Evolutionary conservation across 441 rosid genomes (phyloP).

Genomic region (Adansonia rubrostipa): DNA sequence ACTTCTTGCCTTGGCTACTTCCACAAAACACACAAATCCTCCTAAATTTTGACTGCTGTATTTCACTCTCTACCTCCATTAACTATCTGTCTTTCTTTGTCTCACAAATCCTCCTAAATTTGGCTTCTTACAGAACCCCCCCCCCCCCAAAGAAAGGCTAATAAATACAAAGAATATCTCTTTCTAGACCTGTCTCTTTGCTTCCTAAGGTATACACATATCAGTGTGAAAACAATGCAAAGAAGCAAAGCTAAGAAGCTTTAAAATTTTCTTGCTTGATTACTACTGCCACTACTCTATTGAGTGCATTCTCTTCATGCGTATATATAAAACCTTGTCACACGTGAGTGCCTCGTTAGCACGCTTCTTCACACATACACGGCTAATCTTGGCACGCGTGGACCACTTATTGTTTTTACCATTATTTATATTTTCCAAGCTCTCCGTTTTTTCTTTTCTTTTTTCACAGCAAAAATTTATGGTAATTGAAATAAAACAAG

Average conservation of each 20-base stretch:
- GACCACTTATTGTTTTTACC: conserved; percentile 37
- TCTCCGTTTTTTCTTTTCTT: neutral
- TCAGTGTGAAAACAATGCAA: conserved; percentile 24
- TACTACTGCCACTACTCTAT: conserved; percentile 19
- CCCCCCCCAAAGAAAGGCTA: neutral
- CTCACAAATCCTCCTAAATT: neutral
- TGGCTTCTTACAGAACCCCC: neutral
- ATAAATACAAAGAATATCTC: conserved; percentile 29
- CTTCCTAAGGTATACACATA: conserved; percentile 23
- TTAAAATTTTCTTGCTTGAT: conserved; percentile 29
- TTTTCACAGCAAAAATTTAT: neutral
- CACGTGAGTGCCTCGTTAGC: conserved; percentile 65
- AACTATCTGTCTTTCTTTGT: conserved; percentile 9
- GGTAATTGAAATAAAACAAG: neutral
- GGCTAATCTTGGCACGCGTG: conserved; percentile 59
- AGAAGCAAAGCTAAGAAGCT: conserved; percentile 26
- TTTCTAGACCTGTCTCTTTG: conserved; percentile 24
- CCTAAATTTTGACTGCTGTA: conserved; percentile 69
- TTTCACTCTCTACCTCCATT: conserved; percentile 62
- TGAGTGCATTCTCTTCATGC: conserved; percentile 31
- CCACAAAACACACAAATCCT: conserved; percentile 98
- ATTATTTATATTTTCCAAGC: neutral
- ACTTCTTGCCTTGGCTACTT: conserved; percentile 95
- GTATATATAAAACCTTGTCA: conserved; percentile 50
- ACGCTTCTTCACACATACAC: conserved; percentile 60